phyloP scores from a whole-genome alignment of 2,329 filamentous ascomycete genomes.

The Acrocalymma vagum region DNA sequence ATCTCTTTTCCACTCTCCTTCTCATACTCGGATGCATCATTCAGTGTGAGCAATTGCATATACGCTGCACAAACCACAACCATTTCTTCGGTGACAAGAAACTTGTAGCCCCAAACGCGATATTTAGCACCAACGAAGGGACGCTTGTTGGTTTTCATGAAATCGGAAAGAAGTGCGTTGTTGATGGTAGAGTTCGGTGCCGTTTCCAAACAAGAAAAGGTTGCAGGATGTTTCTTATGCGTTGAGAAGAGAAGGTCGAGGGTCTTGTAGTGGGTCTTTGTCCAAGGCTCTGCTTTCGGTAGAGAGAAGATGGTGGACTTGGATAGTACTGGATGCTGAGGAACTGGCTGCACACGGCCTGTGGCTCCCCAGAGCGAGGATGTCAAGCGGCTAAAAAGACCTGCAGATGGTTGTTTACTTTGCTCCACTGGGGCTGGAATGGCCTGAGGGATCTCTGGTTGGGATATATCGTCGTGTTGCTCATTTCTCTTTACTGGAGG shows the following conservation, averaged over 20 bases:
- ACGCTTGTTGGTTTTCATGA: constrained; percentile 27
- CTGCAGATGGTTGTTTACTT: constrained; percentile 17
- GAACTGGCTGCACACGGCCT: constrained; percentile 14
- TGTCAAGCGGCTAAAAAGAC: constrained; percentile 29
- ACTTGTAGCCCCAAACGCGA: constrained; percentile 45
- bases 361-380: constrained; percentile 20
- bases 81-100: constrained; percentile 38
- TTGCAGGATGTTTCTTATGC: constrained; percentile 38
- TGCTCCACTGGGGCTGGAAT: too few relatives aligned
- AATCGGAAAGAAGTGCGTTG: constrained; percentile 33
- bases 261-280: constrained; percentile 49
- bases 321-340: constrained; percentile 35
- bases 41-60: constrained; percentile 38
- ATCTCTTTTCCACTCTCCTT: constrained; percentile 29
- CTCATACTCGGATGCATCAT: constrained; percentile 36
- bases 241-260: constrained; percentile 46
- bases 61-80: constrained; percentile 46
- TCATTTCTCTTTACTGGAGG: too few relatives aligned
- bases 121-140: constrained; percentile 38
- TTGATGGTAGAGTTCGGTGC: constrained; percentile 29
- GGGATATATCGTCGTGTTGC: too few relatives aligned
- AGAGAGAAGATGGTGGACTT: constrained; percentile 36
- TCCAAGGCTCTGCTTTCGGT: constrained; percentile 49
- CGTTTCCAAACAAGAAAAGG: constrained; percentile 35
- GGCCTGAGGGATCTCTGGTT: too few relatives aligned